Evolutionary conservation across 495 filamentous ascomycete genomes (phyloP), one percentile per base, ranked within the genome.

Genomic region (Neurospora sp.): DNA sequence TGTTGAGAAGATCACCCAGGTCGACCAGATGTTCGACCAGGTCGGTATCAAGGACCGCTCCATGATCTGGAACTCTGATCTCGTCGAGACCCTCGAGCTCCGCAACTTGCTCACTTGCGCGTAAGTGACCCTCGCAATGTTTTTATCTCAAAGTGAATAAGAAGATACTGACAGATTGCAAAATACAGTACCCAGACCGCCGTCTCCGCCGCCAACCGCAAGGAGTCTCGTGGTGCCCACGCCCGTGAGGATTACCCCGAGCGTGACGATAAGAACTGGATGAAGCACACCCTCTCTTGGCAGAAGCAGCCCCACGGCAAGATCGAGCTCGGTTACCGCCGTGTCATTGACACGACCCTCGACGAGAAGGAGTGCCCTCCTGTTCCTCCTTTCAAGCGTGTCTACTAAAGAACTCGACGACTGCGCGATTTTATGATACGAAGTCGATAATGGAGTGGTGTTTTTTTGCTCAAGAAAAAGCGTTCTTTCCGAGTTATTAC

Each of bases 21-120:
- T 98, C 76, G 96, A 98, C 81, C 82, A 89, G 78, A 89, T 85
- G 74, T 98, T 92, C 84, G 76, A 81, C 70, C 88, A 97, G 80
- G 89, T 98, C 74, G 92, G 93, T 78, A 97, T 92, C 82, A 97
- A 96, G 88, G 95, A 98, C 82, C 91, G 95, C 79, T 94, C 92
- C 89, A 97, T 98, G 96, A 97, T 98, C 85, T 98, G 95, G 95
- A 98, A 98, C 89, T 93, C 92, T 44, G 95, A 98, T 78, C 88
- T 98, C 39, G 92, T 97, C 71, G 95, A 98, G 89, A 96, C 94
- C 38, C 88, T 98, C 53, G 95, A 98, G 84, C 86, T 98, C 78
- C 86, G 93, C 76, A 98, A 98, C 82, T 80, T 98, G 75, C 84
- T 98, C 77, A 98, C 95, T 78, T 98, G 95, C 89, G 95, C 95